These are phyloP conservation scores for Skeletonema potamos DNA, from an alignment of 108 stramenopile species.

Conservation along the genomic window DNA sequence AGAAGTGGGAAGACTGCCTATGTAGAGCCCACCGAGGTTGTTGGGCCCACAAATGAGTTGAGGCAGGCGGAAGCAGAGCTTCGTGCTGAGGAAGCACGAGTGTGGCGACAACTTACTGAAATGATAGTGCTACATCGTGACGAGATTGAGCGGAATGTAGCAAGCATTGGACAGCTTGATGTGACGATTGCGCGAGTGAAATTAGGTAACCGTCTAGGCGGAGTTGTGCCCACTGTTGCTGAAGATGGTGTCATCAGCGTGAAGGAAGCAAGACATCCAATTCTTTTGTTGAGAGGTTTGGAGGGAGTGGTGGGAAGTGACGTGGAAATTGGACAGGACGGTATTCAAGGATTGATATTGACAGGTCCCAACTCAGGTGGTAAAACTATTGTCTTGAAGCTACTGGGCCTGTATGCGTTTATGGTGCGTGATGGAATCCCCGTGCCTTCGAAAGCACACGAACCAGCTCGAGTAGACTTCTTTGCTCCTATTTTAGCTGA, in stretches of 20 bases:
- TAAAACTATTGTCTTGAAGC: conserved; percentile 92
- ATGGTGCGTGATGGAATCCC: conserved; percentile 91
- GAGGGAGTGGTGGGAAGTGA: conserved; percentile 85
- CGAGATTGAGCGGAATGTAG: conserved; percentile 51
- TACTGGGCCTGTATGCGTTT: conserved; percentile 86
- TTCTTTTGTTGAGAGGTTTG: conserved; percentile 72
- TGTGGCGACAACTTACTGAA: conserved; percentile 70
- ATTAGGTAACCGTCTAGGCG: conserved; percentile 67
- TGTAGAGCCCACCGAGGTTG: conserved; percentile 89
- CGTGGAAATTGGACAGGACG: conserved; percentile 72
- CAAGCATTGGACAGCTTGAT: conserved; percentile 76
- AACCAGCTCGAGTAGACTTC: conserved; percentile 77
- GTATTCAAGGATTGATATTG: conserved; percentile 83
- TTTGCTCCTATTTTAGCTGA: conserved; percentile 90
- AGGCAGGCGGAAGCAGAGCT: conserved; percentile 69
- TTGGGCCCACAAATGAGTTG: conserved; percentile 90
- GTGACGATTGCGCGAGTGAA: conserved; percentile 65
- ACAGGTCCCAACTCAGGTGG: conserved; percentile 94
- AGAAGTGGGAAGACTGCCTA: conserved; percentile 91
- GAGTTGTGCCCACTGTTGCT: conserved; percentile 77
- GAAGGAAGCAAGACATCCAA: conserved; percentile 86
- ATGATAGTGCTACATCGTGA: conserved; percentile 51
- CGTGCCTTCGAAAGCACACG: conserved; percentile 54
- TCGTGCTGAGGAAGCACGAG: conserved; percentile 74
- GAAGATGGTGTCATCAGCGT: conserved; percentile 82